Evolutionary conservation across 2,329 filamentous ascomycete genomes (phyloP), one percentile per base, ranked within the genome.

Genomic region (Trichothecium sympodiale): DNA sequence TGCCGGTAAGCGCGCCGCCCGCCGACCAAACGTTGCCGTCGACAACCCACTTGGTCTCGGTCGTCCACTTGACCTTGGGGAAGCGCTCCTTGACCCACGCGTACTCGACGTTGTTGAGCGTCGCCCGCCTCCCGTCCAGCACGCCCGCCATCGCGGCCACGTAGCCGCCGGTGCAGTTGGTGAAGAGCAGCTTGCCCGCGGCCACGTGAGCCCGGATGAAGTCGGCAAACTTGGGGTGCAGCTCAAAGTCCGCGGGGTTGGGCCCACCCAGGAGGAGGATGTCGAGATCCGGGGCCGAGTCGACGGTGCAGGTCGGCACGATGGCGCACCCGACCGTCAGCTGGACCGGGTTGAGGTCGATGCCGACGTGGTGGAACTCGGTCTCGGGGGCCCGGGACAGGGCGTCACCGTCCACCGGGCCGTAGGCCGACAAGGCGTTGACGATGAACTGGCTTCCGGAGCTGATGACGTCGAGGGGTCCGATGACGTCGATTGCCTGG

Each of bases 1-100:
- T 40, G 1, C 54, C 56, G 4, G 57, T 50, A 4, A 55, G 54
- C 9, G 25, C 33, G n/a, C 33, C 33, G 9, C 23, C 18, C 3
- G 71, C 71, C 4, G 71, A 74, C 76, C 78, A 83, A 5, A 81
- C 57, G 39, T 80, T 77, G 3, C 72, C 77, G 53, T 83, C 77
- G 0, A 64, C 58, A 0, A 80, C 71, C 72, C 75, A 83, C 28
- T 79, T 62, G 15, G 78, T 78, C 20, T 64, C 61, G 1, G 61
- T 54, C 18, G 77, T 62, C 79, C 79, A 83, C 1, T 70, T 52
- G 0, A 78, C 72, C 0, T 62, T 55, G 0, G 66, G 62, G 0
- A 69, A 64, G 36, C 64, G 54, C 2, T 56, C 49, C 3, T 56
- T 67, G 8, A 71, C 66, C 43, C 53, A 54, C 8, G 54, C 52